A percentile compares a stretch with the other conserved stretches of the same genome.
Evolutionary conservation across 306 rosid species (phyloP).

Genomic region (Canavalia gladiata): DNA sequence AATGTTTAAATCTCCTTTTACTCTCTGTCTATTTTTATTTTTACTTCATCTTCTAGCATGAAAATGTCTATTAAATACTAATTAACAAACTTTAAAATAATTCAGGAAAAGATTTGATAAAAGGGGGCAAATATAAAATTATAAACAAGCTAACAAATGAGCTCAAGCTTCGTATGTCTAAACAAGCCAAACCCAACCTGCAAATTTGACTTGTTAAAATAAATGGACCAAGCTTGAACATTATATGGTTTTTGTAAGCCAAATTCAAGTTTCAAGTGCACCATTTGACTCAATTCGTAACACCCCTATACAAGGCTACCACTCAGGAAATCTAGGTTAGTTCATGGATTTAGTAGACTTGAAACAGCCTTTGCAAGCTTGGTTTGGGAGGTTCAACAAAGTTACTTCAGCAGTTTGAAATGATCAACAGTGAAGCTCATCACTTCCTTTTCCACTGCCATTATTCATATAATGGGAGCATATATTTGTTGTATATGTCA

Average conservation of each 20-base stretch:
- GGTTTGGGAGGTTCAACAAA: not conserved
- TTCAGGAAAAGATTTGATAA: not conserved
- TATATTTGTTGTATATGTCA: not conserved
- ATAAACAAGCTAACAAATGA: not conserved
- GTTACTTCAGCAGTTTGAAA: not conserved
- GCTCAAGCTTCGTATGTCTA: not conserved
- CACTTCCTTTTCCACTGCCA: not conserved
- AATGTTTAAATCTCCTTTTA: not conserved
- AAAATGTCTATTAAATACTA: not conserved
- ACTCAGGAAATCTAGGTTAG: not conserved
- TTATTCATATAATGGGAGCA: slow-evolving; percentile 10
- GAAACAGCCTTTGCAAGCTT: not conserved
- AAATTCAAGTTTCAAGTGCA: not conserved
- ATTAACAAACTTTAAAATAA: not conserved
- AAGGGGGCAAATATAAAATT: not conserved
- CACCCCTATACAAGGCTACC: not conserved
- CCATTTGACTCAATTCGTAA: not conserved
- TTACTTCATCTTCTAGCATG: not conserved
- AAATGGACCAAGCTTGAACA: not conserved
- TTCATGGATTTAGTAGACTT: not conserved
- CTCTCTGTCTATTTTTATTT: not conserved
- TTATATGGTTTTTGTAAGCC: not conserved
- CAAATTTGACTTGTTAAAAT: not conserved
- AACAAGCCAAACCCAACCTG: not conserved
- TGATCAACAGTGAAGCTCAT: not conserved